Percentiles rank a stretch among this genome's conserved stretches.
Evolutionary conservation across 495 filamentous ascomycete genomes (phyloP).

Genomic region (Neurospora sp.): DNA sequence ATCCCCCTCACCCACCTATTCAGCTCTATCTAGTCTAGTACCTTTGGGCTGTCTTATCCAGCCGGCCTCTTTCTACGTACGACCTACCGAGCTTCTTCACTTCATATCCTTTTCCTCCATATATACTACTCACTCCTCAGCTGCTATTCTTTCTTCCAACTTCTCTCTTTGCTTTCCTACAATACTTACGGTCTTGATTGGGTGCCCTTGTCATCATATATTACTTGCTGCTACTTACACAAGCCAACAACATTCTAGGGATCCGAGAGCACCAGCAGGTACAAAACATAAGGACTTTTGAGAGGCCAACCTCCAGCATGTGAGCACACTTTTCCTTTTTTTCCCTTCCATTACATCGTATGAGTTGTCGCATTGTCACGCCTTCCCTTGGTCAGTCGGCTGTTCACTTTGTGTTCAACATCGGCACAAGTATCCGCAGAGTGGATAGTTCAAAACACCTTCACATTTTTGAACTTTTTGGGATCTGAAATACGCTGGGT

Average conservation of each 20-base stretch:
- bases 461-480: not conserved
- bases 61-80: too few species aligned
- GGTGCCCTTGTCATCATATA: too few species aligned
- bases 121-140: too few species aligned
- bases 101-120: too few species aligned
- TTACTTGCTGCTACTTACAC: not conserved
- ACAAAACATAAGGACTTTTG: not conserved
- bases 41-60: too few species aligned
- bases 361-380: not conserved
- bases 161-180: too few species aligned
- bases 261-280: not conserved
- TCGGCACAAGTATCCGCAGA: not conserved
- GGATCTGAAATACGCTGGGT: not conserved
- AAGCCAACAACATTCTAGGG: too few species aligned
- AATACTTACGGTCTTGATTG: too few species aligned
- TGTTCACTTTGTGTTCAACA: not conserved
- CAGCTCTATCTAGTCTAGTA: too few species aligned
- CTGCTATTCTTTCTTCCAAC: too few species aligned
- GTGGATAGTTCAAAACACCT: not conserved
- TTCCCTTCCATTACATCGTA: not conserved
- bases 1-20: too few species aligned
- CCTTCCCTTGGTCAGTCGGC: not conserved
- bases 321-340: not conserved
- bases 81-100: too few species aligned
- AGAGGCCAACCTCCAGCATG: not conserved